Evolutionary conservation across 2,329 filamentous ascomycete genomes (phyloP), one percentile per base, ranked within the genome.

Genomic region (Cladobotryum mycophilum): DNA sequence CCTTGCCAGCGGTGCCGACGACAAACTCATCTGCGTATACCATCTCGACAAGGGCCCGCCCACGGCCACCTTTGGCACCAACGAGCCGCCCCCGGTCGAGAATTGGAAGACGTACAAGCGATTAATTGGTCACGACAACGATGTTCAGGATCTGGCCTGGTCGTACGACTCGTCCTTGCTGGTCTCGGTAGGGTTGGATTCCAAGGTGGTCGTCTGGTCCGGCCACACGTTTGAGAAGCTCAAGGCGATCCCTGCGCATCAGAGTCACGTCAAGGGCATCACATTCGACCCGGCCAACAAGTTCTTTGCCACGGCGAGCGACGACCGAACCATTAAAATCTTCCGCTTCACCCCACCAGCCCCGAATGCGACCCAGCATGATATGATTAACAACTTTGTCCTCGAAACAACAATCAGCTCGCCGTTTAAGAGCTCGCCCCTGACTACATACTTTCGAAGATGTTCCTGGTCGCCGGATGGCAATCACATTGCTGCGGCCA

Each of bases 231-330:
- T 99, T 60, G 93, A 99, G 72, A 97, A 95, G 72, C 79, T 99
- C 58, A 97, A 97, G 78, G 92, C 89, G 3, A 74, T 99, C 5
- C 84, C 90, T 2, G 86, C 91, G 52, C 93, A 99, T 69, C 89
- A 95, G 67, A 96, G 90, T 67, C 95, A 97, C 66, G 93, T 99
- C 72, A 99, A 99, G 68, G 93, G 95, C 55, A 95, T 99, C 61
- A 96, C 92, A 0, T 99, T 99, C 64, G 93, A 99, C 65, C 93
- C 93, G 1, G 93, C 93, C 40, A 97, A 97, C 74, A 99, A 97
- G 67, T 99, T 96, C 75, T 99, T 99, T 69, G 93, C 95, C 14
- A 99, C 95, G 0, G 91, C 95, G 2, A 96, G 90, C 70, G 93
- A 99, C 67, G 93, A 99, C 68, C 84, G 93, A 53, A 92, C 90